Evolutionary conservation across 176 grass and related monocot species (phyloP).

Genomic region (Poa annua): DNA sequence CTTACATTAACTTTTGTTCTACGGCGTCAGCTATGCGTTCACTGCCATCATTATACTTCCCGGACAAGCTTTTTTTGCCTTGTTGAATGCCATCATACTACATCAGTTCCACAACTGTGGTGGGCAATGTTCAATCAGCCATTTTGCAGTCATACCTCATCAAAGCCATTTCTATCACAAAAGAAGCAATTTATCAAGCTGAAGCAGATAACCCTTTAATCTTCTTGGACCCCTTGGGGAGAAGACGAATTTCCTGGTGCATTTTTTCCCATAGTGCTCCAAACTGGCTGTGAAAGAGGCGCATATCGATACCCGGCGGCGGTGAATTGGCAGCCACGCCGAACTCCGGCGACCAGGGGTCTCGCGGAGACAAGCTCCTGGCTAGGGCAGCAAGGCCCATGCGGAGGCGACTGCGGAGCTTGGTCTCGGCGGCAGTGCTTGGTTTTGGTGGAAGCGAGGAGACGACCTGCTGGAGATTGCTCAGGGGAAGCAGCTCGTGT

Average conservation of each 20-base stretch:
- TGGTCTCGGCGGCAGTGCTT: no score
- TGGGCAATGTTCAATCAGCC: background rate
- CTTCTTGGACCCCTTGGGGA: slow-evolving; percentile 60
- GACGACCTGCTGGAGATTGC: no score
- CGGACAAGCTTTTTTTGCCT: background rate
- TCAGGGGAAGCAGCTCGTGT: no score
- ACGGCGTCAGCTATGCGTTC: no score
- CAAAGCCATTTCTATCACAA: background rate
- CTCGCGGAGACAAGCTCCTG: no score
- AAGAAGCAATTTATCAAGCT: slow-evolving; percentile 7
- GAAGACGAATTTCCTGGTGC: slow-evolving; percentile 54
- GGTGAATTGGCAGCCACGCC: no score
- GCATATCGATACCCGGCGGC: no score
- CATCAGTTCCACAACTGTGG: background rate
- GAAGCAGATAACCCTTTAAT: slow-evolving; percentile 18
- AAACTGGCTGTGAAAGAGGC: slow-evolving; percentile 39
- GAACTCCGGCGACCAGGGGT: no score
- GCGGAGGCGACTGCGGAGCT: no score
- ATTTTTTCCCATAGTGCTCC: slow-evolving; percentile 53
- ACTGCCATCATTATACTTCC: background rate
- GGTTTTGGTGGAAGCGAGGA: no score
- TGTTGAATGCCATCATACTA: background rate
- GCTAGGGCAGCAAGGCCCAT: no score
- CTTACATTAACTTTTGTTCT: no score
- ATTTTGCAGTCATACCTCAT: slow-evolving; percentile 2